A percentile compares a stretch with the other conserved stretches of the same genome.
Evolutionary conservation across 331 rosid species (phyloP).

Genomic region (Quercus phellos): DNA sequence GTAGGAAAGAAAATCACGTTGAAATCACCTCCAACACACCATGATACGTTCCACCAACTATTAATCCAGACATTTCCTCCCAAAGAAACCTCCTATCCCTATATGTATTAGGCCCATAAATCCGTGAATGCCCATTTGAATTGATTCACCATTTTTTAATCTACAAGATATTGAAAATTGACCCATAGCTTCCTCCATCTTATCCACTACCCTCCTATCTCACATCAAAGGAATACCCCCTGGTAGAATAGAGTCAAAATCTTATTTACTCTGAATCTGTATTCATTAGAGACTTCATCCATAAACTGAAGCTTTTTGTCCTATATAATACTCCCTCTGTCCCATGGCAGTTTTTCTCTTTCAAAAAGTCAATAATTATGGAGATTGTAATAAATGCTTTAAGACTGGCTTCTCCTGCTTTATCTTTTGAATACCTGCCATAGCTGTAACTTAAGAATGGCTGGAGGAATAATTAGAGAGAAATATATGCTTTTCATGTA

Average conservation of each 20-base stretch:
- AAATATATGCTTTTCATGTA: not conserved
- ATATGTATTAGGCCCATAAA: too few species aligned
- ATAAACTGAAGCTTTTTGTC: not conserved
- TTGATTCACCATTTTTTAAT: too few species aligned
- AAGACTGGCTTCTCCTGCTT: not conserved
- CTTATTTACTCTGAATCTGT: conserved; percentile 9
- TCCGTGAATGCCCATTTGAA: too few species aligned
- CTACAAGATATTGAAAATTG: too few species aligned
- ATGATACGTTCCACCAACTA: too few species aligned
- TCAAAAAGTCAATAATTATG: not conserved
- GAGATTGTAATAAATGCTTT: not conserved
- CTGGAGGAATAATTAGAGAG: not conserved
- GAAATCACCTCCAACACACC: too few species aligned
- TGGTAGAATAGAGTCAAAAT: not conserved
- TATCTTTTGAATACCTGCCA: not conserved
- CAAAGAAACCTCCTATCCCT: too few species aligned
- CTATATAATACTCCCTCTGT: not conserved
- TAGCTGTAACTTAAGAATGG: not conserved
- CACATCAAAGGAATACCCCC: too few species aligned
- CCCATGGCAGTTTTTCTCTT: not conserved
- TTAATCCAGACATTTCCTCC: too few species aligned
- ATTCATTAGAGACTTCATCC: not conserved
- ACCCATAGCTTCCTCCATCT: too few species aligned
- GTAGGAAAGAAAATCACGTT: too few species aligned
- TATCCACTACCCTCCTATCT: too few species aligned